Percentiles rank a stretch among this genome's conserved stretches.
phyloP scores from a whole-genome alignment of 2,329 filamentous ascomycete species.

The Cladophialophora bantiana region DNA sequence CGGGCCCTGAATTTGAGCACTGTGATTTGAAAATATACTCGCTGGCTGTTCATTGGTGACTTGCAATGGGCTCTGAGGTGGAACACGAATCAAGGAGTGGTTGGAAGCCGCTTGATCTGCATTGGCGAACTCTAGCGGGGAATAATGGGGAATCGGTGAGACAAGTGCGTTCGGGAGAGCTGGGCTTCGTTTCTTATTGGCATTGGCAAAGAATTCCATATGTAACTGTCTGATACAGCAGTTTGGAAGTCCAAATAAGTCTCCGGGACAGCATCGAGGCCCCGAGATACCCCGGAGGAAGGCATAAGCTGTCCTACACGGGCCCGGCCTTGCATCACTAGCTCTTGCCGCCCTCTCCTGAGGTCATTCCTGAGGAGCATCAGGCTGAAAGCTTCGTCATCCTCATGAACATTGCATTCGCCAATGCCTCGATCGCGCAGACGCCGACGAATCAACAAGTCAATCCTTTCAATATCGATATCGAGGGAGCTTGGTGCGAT shows the following conservation, averaged over 20 bases:
- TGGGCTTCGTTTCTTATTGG: background rate
- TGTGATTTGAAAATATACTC: background rate
- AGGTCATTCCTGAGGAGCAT: too few species aligned
- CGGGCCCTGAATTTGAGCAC: background rate
- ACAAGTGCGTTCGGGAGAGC: background rate
- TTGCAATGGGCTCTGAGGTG: background rate
- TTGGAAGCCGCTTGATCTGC: background rate
- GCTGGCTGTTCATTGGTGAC: background rate
- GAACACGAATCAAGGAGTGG: background rate
- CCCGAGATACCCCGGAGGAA: too few species aligned
- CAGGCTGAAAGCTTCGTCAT: too few species aligned
- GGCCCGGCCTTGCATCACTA: too few species aligned
- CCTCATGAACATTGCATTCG: too few species aligned
- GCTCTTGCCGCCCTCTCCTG: too few species aligned
- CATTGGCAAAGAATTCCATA: background rate
- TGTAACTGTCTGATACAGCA: background rate
- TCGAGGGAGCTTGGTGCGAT: too few species aligned
- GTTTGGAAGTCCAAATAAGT: background rate
- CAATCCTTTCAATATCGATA: too few species aligned
- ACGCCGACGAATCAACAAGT: too few species aligned
- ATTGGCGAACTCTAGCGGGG: background rate
- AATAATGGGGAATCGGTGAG: background rate
- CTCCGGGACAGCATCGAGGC: background rate
- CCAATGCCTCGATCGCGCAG: too few species aligned
- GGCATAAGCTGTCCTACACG: too few species aligned